These are phyloP conservation scores for Gossypium gossypioides DNA, from an alignment of 441 rosid species.

Conservation along the genomic window DNA sequence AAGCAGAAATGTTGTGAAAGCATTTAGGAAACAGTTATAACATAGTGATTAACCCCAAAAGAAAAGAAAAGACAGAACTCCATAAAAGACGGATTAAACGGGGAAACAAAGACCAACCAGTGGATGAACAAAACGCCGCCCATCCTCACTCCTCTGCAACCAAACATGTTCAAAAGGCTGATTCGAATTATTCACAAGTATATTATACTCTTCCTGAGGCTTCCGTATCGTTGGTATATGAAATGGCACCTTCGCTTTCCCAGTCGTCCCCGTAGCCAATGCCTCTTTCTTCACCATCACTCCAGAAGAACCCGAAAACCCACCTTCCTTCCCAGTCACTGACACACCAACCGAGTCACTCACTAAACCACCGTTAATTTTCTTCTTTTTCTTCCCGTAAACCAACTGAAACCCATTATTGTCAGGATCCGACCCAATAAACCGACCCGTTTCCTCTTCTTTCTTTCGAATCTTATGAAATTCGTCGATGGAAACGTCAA, in stretches of 20 bases:
- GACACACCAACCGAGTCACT: conserved; percentile 11
- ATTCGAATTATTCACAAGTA: conserved; percentile 60
- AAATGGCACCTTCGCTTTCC: conserved; percentile 59
- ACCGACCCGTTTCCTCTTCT: conserved; percentile 33
- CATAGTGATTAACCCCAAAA: neutral
- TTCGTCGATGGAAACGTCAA: conserved; percentile 55
- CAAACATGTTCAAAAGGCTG: conserved; percentile 70
- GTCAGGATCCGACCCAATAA: conserved; percentile 19
- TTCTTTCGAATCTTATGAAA: conserved; percentile 31
- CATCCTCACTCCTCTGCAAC: conserved; percentile 64
- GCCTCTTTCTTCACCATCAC: conserved; percentile 50
- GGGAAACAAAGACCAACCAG: conserved; percentile 47
- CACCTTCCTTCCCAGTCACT: conserved; percentile 14
- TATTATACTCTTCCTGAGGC: conserved; percentile 68
- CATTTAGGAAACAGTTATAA: neutral
- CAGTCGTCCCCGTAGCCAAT: conserved; percentile 21
- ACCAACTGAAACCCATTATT: conserved; percentile 66
- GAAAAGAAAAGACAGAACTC: neutral
- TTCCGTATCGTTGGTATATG: conserved; percentile 55
- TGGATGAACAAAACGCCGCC: conserved; percentile 58
- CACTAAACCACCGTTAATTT: conserved; percentile 19
- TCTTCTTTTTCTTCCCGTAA: conserved; percentile 56
- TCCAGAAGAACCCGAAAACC: conserved; percentile 14
- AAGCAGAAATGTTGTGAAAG: neutral
- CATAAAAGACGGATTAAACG: neutral